Evolutionary conservation across 1,284 basidiomycete genomes (phyloP).

Genomic region (Erythrobasidium hasegawianum): DNA sequence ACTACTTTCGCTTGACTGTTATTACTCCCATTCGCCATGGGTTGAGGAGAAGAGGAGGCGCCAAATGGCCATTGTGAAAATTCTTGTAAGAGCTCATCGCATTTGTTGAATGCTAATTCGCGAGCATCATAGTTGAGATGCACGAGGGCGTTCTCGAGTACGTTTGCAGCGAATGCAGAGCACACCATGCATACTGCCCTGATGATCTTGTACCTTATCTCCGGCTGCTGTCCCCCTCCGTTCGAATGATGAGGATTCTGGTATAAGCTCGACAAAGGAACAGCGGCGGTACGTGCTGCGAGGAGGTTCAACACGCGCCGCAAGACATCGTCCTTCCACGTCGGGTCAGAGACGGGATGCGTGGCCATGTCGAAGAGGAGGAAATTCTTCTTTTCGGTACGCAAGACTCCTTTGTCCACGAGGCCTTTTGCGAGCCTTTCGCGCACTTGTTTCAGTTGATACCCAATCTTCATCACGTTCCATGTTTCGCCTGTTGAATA

Average conservation of each 20-base stretch:
- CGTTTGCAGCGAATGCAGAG: slow-evolving; percentile 84
- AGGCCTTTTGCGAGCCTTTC: slow-evolving; percentile 95
- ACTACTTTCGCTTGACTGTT: slow-evolving; percentile 46
- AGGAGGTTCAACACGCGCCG: slow-evolving; percentile 69
- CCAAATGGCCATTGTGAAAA: slow-evolving; percentile 88
- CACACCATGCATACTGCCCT: slow-evolving; percentile 81
- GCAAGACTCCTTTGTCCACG: slow-evolving; percentile 93
- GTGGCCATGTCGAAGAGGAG: slow-evolving; percentile 98
- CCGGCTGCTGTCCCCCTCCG: slow-evolving; percentile 47
- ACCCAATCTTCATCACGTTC: slow-evolving; percentile 98
- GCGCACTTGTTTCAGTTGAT: slow-evolving; percentile 93
- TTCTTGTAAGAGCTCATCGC: slow-evolving; percentile 84
- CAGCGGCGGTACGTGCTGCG: slow-evolving; percentile 74
- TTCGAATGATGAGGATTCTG: too few relatives aligned
- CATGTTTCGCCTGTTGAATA: slow-evolving; percentile 77
- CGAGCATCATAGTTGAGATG: slow-evolving; percentile 82
- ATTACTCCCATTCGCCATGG: slow-evolving; percentile 36
- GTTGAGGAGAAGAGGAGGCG: slow-evolving; percentile 45
- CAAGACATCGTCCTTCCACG: slow-evolving; percentile 79
- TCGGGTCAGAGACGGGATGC: slow-evolving; percentile 86
- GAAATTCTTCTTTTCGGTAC: slow-evolving; percentile 95
- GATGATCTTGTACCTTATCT: slow-evolving; percentile 69
- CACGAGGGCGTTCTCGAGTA: slow-evolving; percentile 88
- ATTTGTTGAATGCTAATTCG: slow-evolving; percentile 82
- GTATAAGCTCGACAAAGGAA: slow-evolving; percentile 64